phyloP scores from a whole-genome alignment of 352 stramenopile species.

The Blastocystis sp. region DNA sequence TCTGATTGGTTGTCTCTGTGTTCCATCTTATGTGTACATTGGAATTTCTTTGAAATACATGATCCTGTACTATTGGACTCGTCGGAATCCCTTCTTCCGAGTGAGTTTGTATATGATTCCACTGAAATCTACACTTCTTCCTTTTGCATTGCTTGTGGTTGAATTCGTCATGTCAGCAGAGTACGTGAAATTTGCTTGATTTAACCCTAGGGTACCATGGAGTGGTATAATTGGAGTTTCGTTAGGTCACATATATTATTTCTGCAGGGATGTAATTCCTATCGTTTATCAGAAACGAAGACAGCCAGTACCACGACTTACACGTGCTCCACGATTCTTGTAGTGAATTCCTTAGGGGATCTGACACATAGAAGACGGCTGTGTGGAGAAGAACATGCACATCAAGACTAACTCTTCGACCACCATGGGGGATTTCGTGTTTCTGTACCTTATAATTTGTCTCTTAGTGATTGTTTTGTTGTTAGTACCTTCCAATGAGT shows the following conservation, averaged over 20 bases:
- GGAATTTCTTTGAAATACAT: conserved; percentile 22
- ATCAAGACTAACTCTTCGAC: background rate
- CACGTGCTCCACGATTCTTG: background rate
- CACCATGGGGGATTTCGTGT: conserved; percentile 23
- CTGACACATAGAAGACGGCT: background rate
- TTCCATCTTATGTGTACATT: conserved; percentile 19
- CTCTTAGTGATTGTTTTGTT: conserved; percentile 51
- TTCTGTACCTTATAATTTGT: conserved; percentile 56
- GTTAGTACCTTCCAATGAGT: conserved; percentile 28
- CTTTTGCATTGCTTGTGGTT: conserved; percentile 27
- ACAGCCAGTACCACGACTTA: conserved; percentile 8
- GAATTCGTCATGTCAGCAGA: conserved; percentile 44
- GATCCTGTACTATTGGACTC: conserved; percentile 55
- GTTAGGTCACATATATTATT: conserved; percentile 27
- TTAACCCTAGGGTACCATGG: conserved; percentile 46
- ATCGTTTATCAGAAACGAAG: background rate
- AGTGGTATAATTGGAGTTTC: conserved; percentile 38
- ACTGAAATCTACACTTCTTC: conserved; percentile 45
- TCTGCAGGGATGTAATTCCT: conserved; percentile 31
- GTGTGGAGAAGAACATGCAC: conserved; percentile 13
- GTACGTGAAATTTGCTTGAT: background rate
- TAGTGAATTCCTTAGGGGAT: background rate
- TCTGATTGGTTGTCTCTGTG: background rate
- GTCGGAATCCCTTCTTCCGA: conserved; percentile 49
- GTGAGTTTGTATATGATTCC: conserved; percentile 64